Evolutionary conservation across 2,329 filamentous ascomycete species (phyloP), one percentile per base, ranked within the genome.

Genomic region (Colletotrichum abscissum): DNA sequence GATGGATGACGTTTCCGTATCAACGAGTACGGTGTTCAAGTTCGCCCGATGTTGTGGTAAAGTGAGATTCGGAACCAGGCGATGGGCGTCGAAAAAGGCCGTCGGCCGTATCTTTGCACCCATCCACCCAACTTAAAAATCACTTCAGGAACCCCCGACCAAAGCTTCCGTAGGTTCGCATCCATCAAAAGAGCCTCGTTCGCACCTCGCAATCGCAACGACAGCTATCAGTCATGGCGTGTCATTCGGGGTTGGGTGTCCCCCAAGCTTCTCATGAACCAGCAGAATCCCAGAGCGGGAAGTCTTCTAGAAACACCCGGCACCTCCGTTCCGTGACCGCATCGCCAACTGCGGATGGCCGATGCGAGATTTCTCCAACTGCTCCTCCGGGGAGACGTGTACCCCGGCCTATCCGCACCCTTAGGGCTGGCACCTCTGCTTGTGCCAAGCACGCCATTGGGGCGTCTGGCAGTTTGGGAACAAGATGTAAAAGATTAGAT

Each of bases 301-400:
- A 64, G 33, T 35, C 26, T 73, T 73, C 60, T 54, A 54, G 60
- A 73, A 73, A 49, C 26, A 3, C n/a, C 35, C 28, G 11, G 26
- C 7, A 49, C 59, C 12, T 62, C 42, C 22, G 33, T 8, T 38
- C 26, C 26, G 46, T 28, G 5, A 12, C 26, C 22, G 12, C 7
- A 8, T 4, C 11, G 14, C 55, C 67, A 12, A 70, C 28, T 62
- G 38, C n/a, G 67, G 46, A 54, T 7, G 24, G 35, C 56, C 71
- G 67, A 73, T 73, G 71, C 71, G 71, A 57, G 22, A 35, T 8
- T 56, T 71, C 71, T 56, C 55, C 71, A 73, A 14, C 56, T 19
- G 71, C 56, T 73, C 49, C 60, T 73, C 67, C 71, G 67, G 67
- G 38, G 26, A 33, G 24, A 30, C 26, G 16, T n/a, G 30, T 24